Conservation (phyloP, 2,329 filamentous ascomycete species). For the Didymella arachidicola region DNA sequence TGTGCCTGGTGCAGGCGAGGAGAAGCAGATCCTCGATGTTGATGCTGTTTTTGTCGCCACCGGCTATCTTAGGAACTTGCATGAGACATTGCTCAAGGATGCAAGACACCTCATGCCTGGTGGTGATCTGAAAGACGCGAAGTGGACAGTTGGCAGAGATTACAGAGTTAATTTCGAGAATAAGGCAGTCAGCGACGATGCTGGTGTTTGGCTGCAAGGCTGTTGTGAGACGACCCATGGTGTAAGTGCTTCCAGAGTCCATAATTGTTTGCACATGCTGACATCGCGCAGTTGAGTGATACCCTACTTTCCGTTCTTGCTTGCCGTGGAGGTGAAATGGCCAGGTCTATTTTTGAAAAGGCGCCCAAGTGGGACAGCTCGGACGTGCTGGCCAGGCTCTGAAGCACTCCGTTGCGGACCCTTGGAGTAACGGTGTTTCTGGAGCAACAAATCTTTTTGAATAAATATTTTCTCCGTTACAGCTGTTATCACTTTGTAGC, state of each 20-base stretch:
- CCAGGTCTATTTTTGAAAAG: conserved; percentile 73
- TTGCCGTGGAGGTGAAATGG: conserved; percentile 78
- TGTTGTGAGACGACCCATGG: conserved; percentile 94
- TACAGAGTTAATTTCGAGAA: conserved; percentile 78
- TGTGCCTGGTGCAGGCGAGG: conserved; percentile 50
- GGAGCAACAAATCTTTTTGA: conserved; percentile 1
- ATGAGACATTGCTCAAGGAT: conserved; percentile 75
- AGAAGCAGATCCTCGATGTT: conserved; percentile 71
- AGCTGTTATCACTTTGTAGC: conserved; percentile 9
- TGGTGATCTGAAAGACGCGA: conserved; percentile 52
- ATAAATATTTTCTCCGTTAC: not conserved
- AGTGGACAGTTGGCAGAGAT: conserved; percentile 75
- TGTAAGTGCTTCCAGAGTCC: conserved; percentile 62
- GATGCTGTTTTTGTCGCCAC: conserved; percentile 87
- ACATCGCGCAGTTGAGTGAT: conserved; percentile 70
- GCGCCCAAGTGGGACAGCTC: conserved; percentile 35
- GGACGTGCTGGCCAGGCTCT: conserved; percentile 31
- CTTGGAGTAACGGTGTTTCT: conserved; percentile 8
- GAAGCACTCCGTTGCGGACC: not conserved
- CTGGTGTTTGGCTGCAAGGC: conserved; percentile 90
- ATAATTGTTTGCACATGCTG: not conserved
- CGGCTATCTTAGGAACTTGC: conserved; percentile 80
- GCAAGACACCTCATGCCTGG: conserved; percentile 71
- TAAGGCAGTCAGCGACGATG: conserved; percentile 71
- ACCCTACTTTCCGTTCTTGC: conserved; percentile 81